phyloP scores from a whole-genome alignment of 2,329 filamentous ascomycete genomes.

The Albifimbria verrucaria region DNA sequence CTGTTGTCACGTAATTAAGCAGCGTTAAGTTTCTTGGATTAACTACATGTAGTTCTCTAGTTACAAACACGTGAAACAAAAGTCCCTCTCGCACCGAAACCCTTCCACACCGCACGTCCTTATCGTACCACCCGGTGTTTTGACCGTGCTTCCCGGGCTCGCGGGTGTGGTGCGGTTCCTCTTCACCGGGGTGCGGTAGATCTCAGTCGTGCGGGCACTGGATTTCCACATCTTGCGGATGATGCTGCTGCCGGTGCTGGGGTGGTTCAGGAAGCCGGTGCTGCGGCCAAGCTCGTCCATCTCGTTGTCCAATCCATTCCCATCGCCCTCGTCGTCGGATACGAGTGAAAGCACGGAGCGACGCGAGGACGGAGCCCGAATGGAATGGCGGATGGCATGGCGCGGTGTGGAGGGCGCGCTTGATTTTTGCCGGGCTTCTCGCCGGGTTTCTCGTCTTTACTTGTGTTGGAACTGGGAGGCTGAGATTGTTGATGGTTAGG shows the following conservation, averaged over 20 bases:
- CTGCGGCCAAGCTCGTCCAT: slow-evolving; percentile 27
- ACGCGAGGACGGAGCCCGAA: slow-evolving; percentile 24
- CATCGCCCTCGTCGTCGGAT: slow-evolving; percentile 27
- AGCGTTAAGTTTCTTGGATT: too few relatives aligned
- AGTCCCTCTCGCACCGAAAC: slow-evolving; percentile 53
- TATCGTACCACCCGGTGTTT: slow-evolving; percentile 48
- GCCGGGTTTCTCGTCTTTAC: neutral
- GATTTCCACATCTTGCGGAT: slow-evolving; percentile 24
- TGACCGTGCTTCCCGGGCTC: slow-evolving; percentile 23
- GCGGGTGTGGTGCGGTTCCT: slow-evolving; percentile 1
- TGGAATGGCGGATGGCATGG: slow-evolving; percentile 19
- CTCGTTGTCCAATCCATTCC: slow-evolving; percentile 33
- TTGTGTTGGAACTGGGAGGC: neutral
- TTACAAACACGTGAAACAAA: slow-evolving; percentile 56
- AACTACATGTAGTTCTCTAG: too few relatives aligned
- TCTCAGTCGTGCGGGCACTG: slow-evolving; percentile 23
- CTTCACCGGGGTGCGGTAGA: slow-evolving; percentile 18
- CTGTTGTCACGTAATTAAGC: too few relatives aligned
- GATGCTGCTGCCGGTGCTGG: slow-evolving; percentile 12
- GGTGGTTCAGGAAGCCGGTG: slow-evolving; percentile 10
- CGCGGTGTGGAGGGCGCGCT: slow-evolving; percentile 23
- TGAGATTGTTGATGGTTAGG: neutral
- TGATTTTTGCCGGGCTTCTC: slow-evolving; percentile 5
- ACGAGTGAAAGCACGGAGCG: slow-evolving; percentile 41
- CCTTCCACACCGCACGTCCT: slow-evolving; percentile 53